A percentile compares a stretch with the other conserved stretches of the same genome.
These are phyloP conservation scores for Sugiyamaella qingdaonensis DNA, from an alignment of 805 yeast genomes.

Conservation along the genomic window DNA sequence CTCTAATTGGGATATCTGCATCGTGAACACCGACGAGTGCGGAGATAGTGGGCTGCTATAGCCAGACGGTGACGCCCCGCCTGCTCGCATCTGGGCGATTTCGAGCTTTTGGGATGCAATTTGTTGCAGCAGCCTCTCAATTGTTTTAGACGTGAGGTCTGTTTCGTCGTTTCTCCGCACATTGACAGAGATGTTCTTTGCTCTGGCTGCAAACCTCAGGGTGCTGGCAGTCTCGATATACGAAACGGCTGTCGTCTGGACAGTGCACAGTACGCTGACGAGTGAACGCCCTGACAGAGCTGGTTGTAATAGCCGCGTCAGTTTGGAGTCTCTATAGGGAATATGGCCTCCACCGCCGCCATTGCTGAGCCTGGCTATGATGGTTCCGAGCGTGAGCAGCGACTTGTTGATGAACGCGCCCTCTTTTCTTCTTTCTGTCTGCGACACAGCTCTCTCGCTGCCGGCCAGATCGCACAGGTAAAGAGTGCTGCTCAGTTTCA, in stretches of 20 bases:
- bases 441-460: conserved; percentile 78
- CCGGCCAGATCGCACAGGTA: conserved; percentile 96
- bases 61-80: neutral
- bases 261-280: conserved; percentile 82
- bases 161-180: conserved; percentile 46
- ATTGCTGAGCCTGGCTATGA: conserved; percentile 72
- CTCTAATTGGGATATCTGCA: conserved; percentile 41
- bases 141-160: conserved; percentile 45
- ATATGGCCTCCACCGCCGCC: conserved; percentile 52
- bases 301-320: conserved; percentile 86
- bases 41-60: neutral
- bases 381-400: conserved; percentile 82
- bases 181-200: conserved; percentile 73
- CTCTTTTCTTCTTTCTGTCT: conserved; percentile 80
- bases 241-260: conserved; percentile 56
- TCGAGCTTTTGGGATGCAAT: conserved; percentile 60
- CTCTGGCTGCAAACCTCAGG: conserved; percentile 86
- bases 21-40: neutral
- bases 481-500: conserved; percentile 47
- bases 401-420: conserved; percentile 93
- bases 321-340: conserved; percentile 90
- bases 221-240: conserved; percentile 83
- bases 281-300: conserved; percentile 84
- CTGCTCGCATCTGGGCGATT: conserved; percentile 33
- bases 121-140: conserved; percentile 54